phyloP scores from a whole-genome alignment of 768 basidiomycete genomes.

The Tylopilus sp. region DNA sequence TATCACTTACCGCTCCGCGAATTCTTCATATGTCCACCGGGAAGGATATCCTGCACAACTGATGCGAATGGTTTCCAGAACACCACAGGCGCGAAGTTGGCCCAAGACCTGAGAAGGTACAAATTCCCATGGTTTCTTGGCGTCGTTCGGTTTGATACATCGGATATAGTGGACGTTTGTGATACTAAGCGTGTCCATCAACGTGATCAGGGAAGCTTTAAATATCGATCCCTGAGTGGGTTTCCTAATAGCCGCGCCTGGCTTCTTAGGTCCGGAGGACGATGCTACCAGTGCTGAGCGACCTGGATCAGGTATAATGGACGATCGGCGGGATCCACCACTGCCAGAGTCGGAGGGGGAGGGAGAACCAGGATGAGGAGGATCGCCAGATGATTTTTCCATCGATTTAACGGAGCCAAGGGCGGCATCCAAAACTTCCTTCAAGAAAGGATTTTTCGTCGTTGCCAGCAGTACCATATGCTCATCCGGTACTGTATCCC shows the following conservation, averaged over 20 bases:
- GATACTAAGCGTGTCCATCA: slow-evolving; percentile 96
- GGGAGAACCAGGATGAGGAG: slow-evolving; percentile 70
- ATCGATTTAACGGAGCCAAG: slow-evolving; percentile 65
- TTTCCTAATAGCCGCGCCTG: slow-evolving; percentile 75
- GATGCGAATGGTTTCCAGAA: slow-evolving; percentile 97
- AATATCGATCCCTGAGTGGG: slow-evolving; percentile 98
- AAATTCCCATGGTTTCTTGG: slow-evolving; percentile 96
- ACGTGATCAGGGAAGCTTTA: slow-evolving; percentile 86
- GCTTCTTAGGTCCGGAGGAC: slow-evolving; percentile 49
- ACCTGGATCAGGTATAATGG: slow-evolving; percentile 85
- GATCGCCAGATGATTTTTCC: slow-evolving; percentile 43
- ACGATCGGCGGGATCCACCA: slow-evolving; percentile 74
- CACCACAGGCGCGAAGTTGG: slow-evolving; percentile 96
- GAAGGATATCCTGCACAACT: slow-evolving; percentile 99
- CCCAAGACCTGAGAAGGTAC: slow-evolving; percentile 92
- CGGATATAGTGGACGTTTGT: slow-evolving; percentile 99
- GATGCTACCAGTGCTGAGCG: slow-evolving; percentile 66
- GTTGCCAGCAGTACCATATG: slow-evolving; percentile 84
- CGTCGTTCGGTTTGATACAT: slow-evolving; percentile 98
- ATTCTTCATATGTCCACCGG: slow-evolving; percentile 97
- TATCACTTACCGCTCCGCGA: slow-evolving; percentile 82
- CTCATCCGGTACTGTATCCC: slow-evolving; percentile 98
- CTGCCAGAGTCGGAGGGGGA: slow-evolving; percentile 76
- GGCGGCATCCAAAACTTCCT: slow-evolving; percentile 91
- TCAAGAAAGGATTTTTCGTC: slow-evolving; percentile 90